phyloP scores from a whole-genome alignment of 495 filamentous ascomycete species.

The Evansstolkia leycettana region DNA sequence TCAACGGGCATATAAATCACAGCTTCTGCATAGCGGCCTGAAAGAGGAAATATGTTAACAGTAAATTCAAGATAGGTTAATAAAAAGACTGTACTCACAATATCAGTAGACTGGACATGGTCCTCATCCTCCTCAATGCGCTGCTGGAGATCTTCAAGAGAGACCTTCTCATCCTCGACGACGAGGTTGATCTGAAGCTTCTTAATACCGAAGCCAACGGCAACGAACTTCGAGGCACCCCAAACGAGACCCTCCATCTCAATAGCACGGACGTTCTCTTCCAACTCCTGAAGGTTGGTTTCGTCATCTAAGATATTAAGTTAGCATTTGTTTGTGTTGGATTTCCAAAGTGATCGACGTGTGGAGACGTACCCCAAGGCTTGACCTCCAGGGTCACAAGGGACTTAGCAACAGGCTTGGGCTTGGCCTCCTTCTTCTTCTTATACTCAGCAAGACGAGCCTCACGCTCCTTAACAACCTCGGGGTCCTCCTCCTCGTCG shows the following conservation, averaged over 20 bases:
- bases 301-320: slow-evolving; percentile 70
- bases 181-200: slow-evolving; percentile 99
- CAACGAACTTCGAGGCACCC: slow-evolving; percentile 82
- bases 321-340: slow-evolving; percentile 18
- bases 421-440: slow-evolving; percentile 91
- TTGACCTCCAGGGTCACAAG: slow-evolving; percentile 93
- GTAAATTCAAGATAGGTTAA: slow-evolving; percentile 3
- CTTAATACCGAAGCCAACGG: slow-evolving; percentile 96
- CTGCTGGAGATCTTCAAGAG: slow-evolving; percentile 73
- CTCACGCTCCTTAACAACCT: slow-evolving; percentile 70
- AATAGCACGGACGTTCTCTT: slow-evolving; percentile 73
- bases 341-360: slow-evolving; percentile 4
- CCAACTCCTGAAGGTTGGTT: slow-evolving; percentile 75
- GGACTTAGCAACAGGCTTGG: slow-evolving; percentile 87
- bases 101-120: slow-evolving; percentile 90
- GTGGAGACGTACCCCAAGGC: slow-evolving; percentile 77
- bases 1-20: slow-evolving; percentile 41
- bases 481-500: slow-evolving; percentile 82
- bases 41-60: slow-evolving; percentile 8
- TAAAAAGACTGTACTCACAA: slow-evolving; percentile 40
- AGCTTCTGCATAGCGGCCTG: slow-evolving; percentile 84
- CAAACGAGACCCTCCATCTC: slow-evolving; percentile 91
- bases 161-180: slow-evolving; percentile 94
- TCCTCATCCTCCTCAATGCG: slow-evolving; percentile 86
- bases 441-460: slow-evolving; percentile 85